Evolutionary conservation across 768 basidiomycete genomes (phyloP), one percentile per base, ranked within the genome.

Genomic region (Macrolepiota dolichaula): DNA sequence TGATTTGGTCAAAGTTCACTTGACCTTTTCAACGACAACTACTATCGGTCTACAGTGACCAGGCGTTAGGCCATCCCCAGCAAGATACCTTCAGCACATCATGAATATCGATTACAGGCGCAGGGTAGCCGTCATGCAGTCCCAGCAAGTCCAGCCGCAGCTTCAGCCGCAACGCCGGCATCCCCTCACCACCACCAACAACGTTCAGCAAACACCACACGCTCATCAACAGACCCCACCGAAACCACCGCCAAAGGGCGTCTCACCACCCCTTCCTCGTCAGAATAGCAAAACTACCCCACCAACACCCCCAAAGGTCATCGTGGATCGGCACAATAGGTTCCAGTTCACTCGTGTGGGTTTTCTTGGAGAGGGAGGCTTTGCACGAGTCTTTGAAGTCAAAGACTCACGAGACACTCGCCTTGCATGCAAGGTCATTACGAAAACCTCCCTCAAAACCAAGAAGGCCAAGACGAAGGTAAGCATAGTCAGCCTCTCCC

Each of bases 391-490:
- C 2, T 99, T 96, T 68, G 93, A 97, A 77, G 91, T 94, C n/a
- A 85, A 87, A 70, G 92, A 94, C 67, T 66, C 71, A 10, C 76
- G 80, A 51, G 89, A 88, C 15, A 73, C 76, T 24, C 79, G 87
- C 38, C 79, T 87, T 55, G 96, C 96, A 11, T 91, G 96, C 75
- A 98, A 99, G 77, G 95, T 97, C 49, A 89, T 99, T 64, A 91
- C 91, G n/a, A 94, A 96, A 76, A 79, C 82, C 25, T 93, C 92
- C 32, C 82, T 99, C 66, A 91, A 92, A 77, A 94, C 94, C 17
- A 96, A 94, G 77, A 98, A 98, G 74, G 95, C 94, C 24, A 96
- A 96, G 75, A 96, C 94, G 17, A 98, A 98, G 85, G 96, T 94
- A 52, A 55, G 80, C 59, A 17, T 12, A 29, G 27, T 44, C 24